Percentiles rank a stretch among this genome's conserved stretches.
phyloP scores from a whole-genome alignment of 345 rosid species.

The Viola odorata region DNA sequence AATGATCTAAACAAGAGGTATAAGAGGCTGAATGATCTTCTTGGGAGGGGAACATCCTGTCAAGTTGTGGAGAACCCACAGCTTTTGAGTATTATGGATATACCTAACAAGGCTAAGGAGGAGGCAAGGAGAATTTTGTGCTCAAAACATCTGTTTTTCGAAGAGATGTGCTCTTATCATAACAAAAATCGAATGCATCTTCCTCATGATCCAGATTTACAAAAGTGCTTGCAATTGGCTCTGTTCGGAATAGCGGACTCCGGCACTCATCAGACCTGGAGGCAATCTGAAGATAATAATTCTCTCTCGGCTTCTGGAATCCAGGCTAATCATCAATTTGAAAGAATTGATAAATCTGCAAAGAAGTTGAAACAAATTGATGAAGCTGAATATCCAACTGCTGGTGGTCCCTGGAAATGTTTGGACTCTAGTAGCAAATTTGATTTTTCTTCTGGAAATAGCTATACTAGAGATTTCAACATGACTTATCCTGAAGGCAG shows the following conservation, averaged over 20 bases:
- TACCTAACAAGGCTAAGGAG: slow-evolving; percentile 1
- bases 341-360: neutral
- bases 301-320: neutral
- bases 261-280: neutral
- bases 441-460: neutral
- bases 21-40: slow-evolving; percentile 7
- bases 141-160: slow-evolving; percentile 9
- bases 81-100: slow-evolving; percentile 1
- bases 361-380: slow-evolving; percentile 1
- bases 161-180: slow-evolving; percentile 13
- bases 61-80: slow-evolving; percentile 7
- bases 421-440: neutral
- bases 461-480: neutral
- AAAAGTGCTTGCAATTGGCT: slow-evolving; percentile 14
- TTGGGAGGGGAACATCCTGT: slow-evolving; percentile 11
- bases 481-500: neutral
- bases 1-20: slow-evolving; percentile 19
- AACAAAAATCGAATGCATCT: slow-evolving; percentile 6
- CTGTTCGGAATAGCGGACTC: neutral
- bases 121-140: slow-evolving; percentile 7
- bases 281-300: neutral
- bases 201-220: slow-evolving; percentile 13
- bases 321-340: neutral
- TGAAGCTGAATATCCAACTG: slow-evolving; percentile 4
- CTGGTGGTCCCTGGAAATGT: neutral